Evolutionary conservation across 306 rosid species (phyloP), one percentile per base, ranked within the genome.

Genomic region (Lathyrus oleraceus): DNA sequence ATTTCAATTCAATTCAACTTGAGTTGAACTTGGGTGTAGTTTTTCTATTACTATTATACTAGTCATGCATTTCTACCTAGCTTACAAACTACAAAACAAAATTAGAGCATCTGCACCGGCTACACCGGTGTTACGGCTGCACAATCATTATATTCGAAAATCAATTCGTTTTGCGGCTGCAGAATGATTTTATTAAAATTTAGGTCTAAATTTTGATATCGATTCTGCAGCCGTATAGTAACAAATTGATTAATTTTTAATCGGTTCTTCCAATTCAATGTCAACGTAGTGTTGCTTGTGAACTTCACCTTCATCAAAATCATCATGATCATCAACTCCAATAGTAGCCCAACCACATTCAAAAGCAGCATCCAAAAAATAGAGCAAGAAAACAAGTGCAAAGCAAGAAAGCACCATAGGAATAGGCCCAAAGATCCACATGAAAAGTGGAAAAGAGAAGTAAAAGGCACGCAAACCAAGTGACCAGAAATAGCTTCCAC

Each of bases 361-460:
- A 42, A 81, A 71, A 0, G 84, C 70, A 21, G 63, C 66, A 38
- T 94, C 99, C 59, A 94, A 86, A 73, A 91, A 94, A 70, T 91
- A 87, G 1, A 94, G 84, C 65, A 85, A 42, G 61, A 42, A 74
- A 48, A 85, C 85, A 60, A 94, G 85, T 17, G 83, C 71, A 48
- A 87, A 13, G 68, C 81, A 87, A 27, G 87, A 80, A 0, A 85
- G 2, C 5, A 91, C 80, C 89, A 91, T 87, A 3, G 97, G 89
- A 61, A 94, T 83, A 6, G 97, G 92, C 0, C 99, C 99, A 65
- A 94, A 88, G 49, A 91, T 83, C 99, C 99, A 94, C 61, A 91
- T 47, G 72, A 91, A 84, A 71, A 91, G 44, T 77, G 99, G 97
- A 44, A 91, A 81, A 4, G 96, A 94, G 61, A 94, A 89, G 85